Conservation (phyloP, 2,329 filamentous ascomycete species). For the Fusarium setosum region DNA sequence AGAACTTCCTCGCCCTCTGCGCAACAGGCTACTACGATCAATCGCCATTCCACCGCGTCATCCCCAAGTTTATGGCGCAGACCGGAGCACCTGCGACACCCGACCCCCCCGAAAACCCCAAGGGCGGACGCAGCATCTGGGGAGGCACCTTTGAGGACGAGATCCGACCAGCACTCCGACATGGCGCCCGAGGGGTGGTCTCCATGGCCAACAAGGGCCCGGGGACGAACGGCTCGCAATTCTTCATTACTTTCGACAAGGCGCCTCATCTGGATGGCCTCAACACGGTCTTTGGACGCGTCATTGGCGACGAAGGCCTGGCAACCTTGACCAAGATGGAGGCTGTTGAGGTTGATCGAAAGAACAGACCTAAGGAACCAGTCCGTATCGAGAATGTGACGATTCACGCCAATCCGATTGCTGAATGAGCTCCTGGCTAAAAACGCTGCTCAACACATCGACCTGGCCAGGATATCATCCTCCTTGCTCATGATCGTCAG, state of each 20-base stretch:
- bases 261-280: slow-evolving; percentile 85
- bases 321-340: slow-evolving; percentile 79
- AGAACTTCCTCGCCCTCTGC: slow-evolving; percentile 91
- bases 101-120: slow-evolving; percentile 67
- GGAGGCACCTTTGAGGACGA: slow-evolving; percentile 82
- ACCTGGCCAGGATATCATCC: not conserved
- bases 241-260: slow-evolving; percentile 83
- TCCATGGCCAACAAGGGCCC: slow-evolving; percentile 85
- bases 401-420: slow-evolving; percentile 84
- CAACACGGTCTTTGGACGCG: slow-evolving; percentile 85
- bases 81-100: slow-evolving; percentile 72
- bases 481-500: no score
- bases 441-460: not conserved
- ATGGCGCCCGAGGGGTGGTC: slow-evolving; percentile 76
- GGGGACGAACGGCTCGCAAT: slow-evolving; percentile 81
- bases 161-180: slow-evolving; percentile 76
- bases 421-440: slow-evolving; percentile 58
- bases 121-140: slow-evolving; percentile 80
- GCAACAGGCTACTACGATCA: slow-evolving; percentile 81
- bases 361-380: slow-evolving; percentile 76
- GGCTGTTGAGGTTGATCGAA: slow-evolving; percentile 79
- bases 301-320: slow-evolving; percentile 73
- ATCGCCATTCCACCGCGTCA: slow-evolving; percentile 83
- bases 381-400: slow-evolving; percentile 76
- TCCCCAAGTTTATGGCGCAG: slow-evolving; percentile 85